phyloP scores from a whole-genome alignment of 2,329 filamentous ascomycete species.

The Talaromyces sp. region DNA sequence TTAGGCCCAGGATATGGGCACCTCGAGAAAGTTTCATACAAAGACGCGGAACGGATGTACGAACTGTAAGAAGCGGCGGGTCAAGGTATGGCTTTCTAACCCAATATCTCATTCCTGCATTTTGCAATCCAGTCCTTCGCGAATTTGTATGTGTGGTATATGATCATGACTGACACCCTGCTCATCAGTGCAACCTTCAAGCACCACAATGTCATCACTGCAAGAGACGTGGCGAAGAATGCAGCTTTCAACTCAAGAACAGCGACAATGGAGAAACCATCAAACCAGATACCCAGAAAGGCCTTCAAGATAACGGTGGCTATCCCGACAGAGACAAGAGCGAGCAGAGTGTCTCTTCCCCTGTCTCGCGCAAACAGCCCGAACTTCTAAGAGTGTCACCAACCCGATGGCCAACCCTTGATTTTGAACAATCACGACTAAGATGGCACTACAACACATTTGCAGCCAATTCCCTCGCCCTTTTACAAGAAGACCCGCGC shows the following conservation, averaged over 20 bases:
- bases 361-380: background rate
- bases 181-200: conserved; percentile 12
- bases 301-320: background rate
- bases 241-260: conserved; percentile 11
- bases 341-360: background rate
- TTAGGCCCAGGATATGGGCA: conserved; percentile 9
- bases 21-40: conserved; percentile 14
- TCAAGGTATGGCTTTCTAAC: conserved; percentile 3
- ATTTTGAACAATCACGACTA: conserved; percentile 7
- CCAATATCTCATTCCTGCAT: background rate
- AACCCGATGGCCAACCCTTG: conserved; percentile 9
- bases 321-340: background rate
- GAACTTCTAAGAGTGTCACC: conserved; percentile 2
- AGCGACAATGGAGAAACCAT: background rate
- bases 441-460: conserved; percentile 14
- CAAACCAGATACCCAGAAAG: background rate
- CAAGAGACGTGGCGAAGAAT: conserved; percentile 15
- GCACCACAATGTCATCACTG: conserved; percentile 15
- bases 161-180: background rate
- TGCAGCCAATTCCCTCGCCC: conserved; percentile 4
- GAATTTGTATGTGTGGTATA: background rate
- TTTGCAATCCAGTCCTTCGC: background rate
- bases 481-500: conserved; percentile 13
- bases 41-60: conserved; percentile 15
- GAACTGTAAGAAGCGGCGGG: conserved; percentile 13